phyloP scores from a whole-genome alignment of 1,139 yeast genomes.

The Geotrichum citri-aurantii region DNA sequence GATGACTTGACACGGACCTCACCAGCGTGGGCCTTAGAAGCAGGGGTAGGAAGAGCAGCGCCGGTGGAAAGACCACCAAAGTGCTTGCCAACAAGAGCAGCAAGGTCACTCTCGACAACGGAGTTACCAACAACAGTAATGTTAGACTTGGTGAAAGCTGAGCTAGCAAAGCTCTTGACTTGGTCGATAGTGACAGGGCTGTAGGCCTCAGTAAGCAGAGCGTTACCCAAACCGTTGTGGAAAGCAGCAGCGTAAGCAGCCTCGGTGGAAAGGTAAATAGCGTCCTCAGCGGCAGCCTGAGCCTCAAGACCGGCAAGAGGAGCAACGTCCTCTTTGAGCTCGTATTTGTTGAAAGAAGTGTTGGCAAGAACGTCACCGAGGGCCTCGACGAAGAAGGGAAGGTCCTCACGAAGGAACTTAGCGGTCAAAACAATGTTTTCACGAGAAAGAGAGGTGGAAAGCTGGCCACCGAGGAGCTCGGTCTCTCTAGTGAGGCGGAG shows the following conservation, averaged over 20 bases:
- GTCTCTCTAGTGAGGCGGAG: slow-evolving; percentile 91
- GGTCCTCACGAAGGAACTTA: slow-evolving; percentile 75
- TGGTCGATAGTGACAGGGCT: slow-evolving; percentile 56
- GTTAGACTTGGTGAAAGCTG: slow-evolving; percentile 66
- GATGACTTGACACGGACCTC: slow-evolving; percentile 68
- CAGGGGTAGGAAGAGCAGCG: slow-evolving; percentile 41
- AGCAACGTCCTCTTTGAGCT: slow-evolving; percentile 70
- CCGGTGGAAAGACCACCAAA: slow-evolving; percentile 62
- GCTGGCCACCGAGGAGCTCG: slow-evolving; percentile 85
- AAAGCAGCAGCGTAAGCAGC: slow-evolving; percentile 75
- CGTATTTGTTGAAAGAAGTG: slow-evolving; percentile 69
- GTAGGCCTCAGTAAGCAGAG: slow-evolving; percentile 68
- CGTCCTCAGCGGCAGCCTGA: slow-evolving; percentile 45
- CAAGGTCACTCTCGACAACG: slow-evolving; percentile 66
- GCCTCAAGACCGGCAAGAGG: slow-evolving; percentile 62
- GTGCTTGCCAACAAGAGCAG: slow-evolving; percentile 57
- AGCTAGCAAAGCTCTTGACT: slow-evolving; percentile 59
- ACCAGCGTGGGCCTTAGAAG: slow-evolving; percentile 52
- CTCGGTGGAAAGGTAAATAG: slow-evolving; percentile 64
- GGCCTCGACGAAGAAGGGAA: slow-evolving; percentile 88
- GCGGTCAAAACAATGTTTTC: slow-evolving; percentile 78
- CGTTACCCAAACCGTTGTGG: slow-evolving; percentile 85
- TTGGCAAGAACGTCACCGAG: slow-evolving; percentile 70
- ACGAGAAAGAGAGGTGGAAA: slow-evolving; percentile 67
- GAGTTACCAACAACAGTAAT: slow-evolving; percentile 69